Evolutionary conservation across 768 basidiomycete genomes (phyloP), one percentile per base, ranked within the genome.

Genomic region (Favolaschia claudopus): DNA sequence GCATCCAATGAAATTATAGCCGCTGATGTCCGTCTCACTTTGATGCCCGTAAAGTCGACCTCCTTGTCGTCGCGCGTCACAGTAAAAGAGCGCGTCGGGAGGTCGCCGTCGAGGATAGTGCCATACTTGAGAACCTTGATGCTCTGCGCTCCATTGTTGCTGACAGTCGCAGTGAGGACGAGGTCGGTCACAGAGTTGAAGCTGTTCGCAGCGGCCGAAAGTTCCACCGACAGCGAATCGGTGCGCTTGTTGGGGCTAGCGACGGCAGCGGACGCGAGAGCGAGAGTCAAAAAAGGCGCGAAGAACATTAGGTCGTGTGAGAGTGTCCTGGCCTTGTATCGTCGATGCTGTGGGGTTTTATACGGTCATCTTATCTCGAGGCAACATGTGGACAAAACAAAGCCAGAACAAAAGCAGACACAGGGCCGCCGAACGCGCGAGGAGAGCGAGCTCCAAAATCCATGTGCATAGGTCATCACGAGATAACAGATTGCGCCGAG

Each of bases 61-160:
- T 62, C 65, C 22, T 64, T 39, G 25, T 74, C 78, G 62, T 77
- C 75, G 63, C 77, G 78, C 45, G 72, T 77, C 59, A 81, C 74
- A 10, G 62, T 67, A 66, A 82, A 81, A 6, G 78, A 79, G 64
- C 70, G 76, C 33, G 79, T 79, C 8, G 78, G 77, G 19, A 76
- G 65, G 25, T 72, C 65, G 31, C 68, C 70, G 67, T 82, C 79
- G 54, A 81, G 74, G 57, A 82, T 74, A n/a, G 80, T 81, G 27
- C 71, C 77, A 62, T 77, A 80, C 64, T 77, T 79, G 68, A 82
- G 73, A 50, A 81, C 62, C 68, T 76, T 80, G 62, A 79, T 69
- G 38, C 66, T 64, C 47, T 77, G 72, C 27, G 72, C 58, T 24
- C 78, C 78, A 32, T 63, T 71, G 68, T 82, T 81, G 28, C 69